Evolutionary conservation across 345 rosid species (phyloP), one percentile per base, ranked within the genome.

Genomic region (Ailanthus altissimus): DNA sequence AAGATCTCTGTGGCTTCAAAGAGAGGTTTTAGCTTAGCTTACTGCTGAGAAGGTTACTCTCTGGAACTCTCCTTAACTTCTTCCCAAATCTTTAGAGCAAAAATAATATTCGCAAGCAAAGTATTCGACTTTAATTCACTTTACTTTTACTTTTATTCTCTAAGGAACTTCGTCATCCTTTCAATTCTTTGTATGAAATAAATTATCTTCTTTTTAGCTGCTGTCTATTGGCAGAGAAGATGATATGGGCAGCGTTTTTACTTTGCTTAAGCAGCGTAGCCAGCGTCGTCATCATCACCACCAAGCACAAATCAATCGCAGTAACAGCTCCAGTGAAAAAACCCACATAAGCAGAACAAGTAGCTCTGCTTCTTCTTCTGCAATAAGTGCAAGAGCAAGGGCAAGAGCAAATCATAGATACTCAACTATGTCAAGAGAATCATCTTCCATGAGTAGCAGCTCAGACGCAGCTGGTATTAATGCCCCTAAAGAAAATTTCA

Each of bases 211-310:
- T 3, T 53, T 28, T 2, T 23, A 46, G 72, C 54, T 59, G 4
- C 23, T 45, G 14, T 18, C 7, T 45, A 18, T 36, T 32, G 2
- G 7, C 23, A 20, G 8, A 5, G 68, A 49, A 74, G 32, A 74
- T 74, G 69, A 18, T 49, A 62, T 61, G 77, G 77, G 77, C 12
- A 28, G 1, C 45, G 11, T 69, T 7, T 16, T 69, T 50, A 8
- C 59, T 25, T 13, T 15, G 25, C 21, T 28, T 50, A 69, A 26
- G 58, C 45, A 8, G 53, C 32, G 20, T 3, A 7, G 6, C 5
- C 72, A 16, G 1, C 3, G 1, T 3, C 38, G 3, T 32, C 38
- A 3, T 32, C 38, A 32, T 32, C 38, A n/a, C n/a, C n/a, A n/a
- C n/a, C n/a, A n/a, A n/a, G 51, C 36, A 14, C n/a, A 1, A 16